Conservation (phyloP, 148 eudicot genomes). For the Chenopodium album region DNA sequence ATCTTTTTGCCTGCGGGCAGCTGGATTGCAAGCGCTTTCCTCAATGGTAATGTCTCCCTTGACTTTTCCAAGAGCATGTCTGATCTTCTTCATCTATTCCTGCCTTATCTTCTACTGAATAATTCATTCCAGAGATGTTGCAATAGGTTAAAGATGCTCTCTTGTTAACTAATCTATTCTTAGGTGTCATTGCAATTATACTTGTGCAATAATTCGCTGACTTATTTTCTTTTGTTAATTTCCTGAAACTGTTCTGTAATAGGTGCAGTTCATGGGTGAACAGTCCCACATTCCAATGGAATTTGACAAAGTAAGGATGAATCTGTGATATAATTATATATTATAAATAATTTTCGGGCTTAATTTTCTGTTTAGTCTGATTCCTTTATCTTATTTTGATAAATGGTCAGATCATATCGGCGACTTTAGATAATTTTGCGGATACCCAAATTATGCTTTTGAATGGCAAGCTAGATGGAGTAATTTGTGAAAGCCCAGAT, state of each 20-base stretch:
- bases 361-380: background rate
- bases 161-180: background rate
- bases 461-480: constrained; percentile 35
- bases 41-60: constrained; percentile 51
- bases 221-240: constrained; percentile 11
- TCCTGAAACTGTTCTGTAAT: constrained; percentile 16
- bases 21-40: constrained; percentile 79
- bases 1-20: constrained; percentile 62
- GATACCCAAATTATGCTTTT: constrained; percentile 35
- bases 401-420: constrained; percentile 61
- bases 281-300: constrained; percentile 85
- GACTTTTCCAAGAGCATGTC: background rate
- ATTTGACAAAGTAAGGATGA: constrained; percentile 64
- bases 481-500: constrained; percentile 20
- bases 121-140: background rate
- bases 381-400: constrained; percentile 7
- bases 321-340: background rate
- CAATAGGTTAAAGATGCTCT: background rate
- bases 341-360: background rate
- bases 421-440: constrained; percentile 71
- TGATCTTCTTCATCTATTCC: background rate
- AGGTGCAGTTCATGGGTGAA: constrained; percentile 84
- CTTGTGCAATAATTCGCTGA: background rate
- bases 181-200: background rate
- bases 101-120: background rate